Conservation (phyloP, 805 yeast genomes). For the Wickerhamiella nectarea region DNA sequence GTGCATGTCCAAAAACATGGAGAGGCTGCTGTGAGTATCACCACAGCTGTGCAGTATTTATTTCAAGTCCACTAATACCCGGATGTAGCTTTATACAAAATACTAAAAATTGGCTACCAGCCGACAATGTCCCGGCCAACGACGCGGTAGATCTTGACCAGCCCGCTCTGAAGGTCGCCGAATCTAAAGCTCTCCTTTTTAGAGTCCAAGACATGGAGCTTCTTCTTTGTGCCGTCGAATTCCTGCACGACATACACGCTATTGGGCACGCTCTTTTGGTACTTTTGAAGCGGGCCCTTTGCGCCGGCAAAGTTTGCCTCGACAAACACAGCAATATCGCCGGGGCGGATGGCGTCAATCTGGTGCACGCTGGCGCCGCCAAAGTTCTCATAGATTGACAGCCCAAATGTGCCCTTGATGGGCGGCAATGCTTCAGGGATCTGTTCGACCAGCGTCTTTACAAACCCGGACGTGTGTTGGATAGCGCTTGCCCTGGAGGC, state of each 20-base stretch:
- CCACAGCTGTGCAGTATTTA: not conserved
- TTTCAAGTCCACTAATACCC: too few species aligned
- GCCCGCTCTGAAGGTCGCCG: constrained; percentile 64
- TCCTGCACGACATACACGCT: constrained; percentile 48
- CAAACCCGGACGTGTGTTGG: constrained; percentile 3
- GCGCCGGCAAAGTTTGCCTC: constrained; percentile 63
- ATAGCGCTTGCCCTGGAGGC: constrained; percentile 26
- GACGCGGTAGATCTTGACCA: constrained; percentile 63
- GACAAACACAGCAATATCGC: constrained; percentile 69
- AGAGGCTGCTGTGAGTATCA: not conserved
- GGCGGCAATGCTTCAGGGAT: constrained; percentile 7
- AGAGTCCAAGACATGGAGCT: constrained; percentile 25
- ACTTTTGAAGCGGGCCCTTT: constrained; percentile 39
- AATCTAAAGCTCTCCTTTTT: constrained; percentile 55
- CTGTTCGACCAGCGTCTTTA: not conserved
- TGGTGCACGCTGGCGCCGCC: constrained; percentile 38
- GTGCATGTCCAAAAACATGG: constrained; percentile 1
- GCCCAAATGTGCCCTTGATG: constrained; percentile 34
- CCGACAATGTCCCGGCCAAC: constrained; percentile 60
- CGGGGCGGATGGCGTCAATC: constrained; percentile 55
- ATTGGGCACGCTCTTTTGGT: constrained; percentile 48
- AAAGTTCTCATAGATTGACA: constrained; percentile 45
- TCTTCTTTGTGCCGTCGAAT: constrained; percentile 54
- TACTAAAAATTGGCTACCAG: constrained; percentile 35
- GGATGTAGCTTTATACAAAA: too few species aligned